Evolutionary conservation across 2,329 filamentous ascomycete species (phyloP).

Genomic region (Capronia coronata): DNA sequence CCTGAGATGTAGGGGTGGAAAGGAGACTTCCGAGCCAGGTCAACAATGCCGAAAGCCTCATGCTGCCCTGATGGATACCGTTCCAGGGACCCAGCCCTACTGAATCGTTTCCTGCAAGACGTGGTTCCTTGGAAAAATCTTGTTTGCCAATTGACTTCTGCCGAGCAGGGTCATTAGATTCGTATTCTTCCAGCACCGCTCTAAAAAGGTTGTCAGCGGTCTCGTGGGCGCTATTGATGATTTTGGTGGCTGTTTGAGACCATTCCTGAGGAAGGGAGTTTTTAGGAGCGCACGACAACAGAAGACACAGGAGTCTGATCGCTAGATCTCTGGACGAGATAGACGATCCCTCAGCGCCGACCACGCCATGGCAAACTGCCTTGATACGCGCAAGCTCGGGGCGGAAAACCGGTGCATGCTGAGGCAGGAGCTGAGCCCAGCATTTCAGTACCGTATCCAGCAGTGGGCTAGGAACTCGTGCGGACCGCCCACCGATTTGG

Average conservation of each 20-base stretch:
- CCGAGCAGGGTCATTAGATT: constrained; percentile 51
- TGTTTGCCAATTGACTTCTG: constrained; percentile 33
- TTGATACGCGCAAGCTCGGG: constrained; percentile 65
- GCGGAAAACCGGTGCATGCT: constrained; percentile 76
- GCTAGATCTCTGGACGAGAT: constrained; percentile 52
- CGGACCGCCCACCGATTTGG: constrained; percentile 6
- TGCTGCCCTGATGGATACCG: constrained; percentile 65
- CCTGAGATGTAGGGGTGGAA: constrained; percentile 55
- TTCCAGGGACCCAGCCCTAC: constrained; percentile 61
- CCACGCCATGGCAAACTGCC: constrained; percentile 51
- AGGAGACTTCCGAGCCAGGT: constrained; percentile 59
- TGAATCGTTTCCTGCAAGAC: constrained; percentile 37
- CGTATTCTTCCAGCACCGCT: constrained; percentile 73
- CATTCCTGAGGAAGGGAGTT: constrained; percentile 71
- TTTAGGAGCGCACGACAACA: constrained; percentile 77
- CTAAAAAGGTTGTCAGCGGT: constrained; percentile 73
- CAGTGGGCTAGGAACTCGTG: constrained; percentile 39
- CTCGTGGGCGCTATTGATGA: constrained; percentile 60
- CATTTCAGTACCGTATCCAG: constrained; percentile 65
- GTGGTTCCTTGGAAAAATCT: constrained; percentile 34
- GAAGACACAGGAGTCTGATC: constrained; percentile 59
- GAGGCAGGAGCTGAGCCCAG: constrained; percentile 65
- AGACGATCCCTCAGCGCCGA: constrained; percentile 53
- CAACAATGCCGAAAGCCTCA: constrained; percentile 62
- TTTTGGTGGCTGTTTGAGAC: constrained; percentile 57